Conservation (phyloP, 2,329 filamentous ascomycete species). For the Sclerotiophoma versabilis region DNA sequence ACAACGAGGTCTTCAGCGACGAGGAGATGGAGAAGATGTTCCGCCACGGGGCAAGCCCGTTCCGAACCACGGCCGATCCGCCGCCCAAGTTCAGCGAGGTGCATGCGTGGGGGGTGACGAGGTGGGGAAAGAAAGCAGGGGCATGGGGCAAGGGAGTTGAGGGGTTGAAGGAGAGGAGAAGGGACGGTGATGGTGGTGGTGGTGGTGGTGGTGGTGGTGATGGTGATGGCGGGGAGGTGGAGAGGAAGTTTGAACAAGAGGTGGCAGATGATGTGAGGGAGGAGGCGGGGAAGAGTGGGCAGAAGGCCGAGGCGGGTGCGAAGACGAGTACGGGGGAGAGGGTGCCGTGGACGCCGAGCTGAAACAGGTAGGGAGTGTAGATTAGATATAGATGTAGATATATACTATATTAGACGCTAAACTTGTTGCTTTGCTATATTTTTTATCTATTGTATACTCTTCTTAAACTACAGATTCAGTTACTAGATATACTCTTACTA, state of each 20-base stretch:
- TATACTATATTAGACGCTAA: too few relatives aligned
- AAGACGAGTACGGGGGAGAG: background rate
- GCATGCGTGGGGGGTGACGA: slow-evolving; percentile 62
- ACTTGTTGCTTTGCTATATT: background rate
- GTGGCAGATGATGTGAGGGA: background rate
- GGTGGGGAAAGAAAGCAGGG: slow-evolving; percentile 62
- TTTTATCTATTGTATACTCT: background rate
- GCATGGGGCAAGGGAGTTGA: slow-evolving; percentile 61
- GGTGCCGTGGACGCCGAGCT: slow-evolving; percentile 6
- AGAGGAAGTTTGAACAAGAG: background rate
- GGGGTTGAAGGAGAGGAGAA: slow-evolving; percentile 50
- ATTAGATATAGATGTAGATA: background rate
- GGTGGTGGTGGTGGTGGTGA: slow-evolving; percentile 40
- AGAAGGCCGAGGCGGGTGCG: background rate
- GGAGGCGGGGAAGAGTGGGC: background rate
- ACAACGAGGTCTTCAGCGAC: slow-evolving; percentile 17
- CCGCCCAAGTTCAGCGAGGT: slow-evolving; percentile 61
- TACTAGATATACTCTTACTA: too few relatives aligned
- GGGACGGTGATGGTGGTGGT: slow-evolving; percentile 51
- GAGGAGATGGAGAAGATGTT: slow-evolving; percentile 46
- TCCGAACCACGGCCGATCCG: slow-evolving; percentile 52
- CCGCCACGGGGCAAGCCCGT: slow-evolving; percentile 55
- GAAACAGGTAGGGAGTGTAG: background rate
- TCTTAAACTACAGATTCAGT: too few relatives aligned
- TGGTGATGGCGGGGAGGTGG: background rate